Evolutionary conservation across 352 stramenopile species (phyloP), one percentile per base, ranked within the genome.

Genomic region (Thalassiosira pacifica): DNA sequence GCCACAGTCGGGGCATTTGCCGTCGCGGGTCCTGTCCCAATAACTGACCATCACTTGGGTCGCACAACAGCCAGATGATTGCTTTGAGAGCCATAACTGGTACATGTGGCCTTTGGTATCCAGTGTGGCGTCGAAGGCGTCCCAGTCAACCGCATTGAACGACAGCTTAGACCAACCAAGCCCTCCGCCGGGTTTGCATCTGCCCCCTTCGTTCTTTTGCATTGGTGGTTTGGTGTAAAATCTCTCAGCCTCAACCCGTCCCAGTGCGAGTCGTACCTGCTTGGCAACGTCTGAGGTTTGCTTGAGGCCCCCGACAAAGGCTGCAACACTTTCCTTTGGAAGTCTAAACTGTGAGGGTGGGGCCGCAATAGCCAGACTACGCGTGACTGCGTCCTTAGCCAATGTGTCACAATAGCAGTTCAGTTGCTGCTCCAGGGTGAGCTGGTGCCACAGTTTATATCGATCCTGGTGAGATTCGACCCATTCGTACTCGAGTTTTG

Each of bases 61-160:
- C 9, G 4, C 60, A 22, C 27, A 68, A 68, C 42, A 68, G 2
- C 32, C 32, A 18, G 60, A 68, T 26, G 60, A 37, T 45, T 68
- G 60, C 29, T 68, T 68, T 8, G 60, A 26, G 3, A 68, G 31
- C 45, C 45, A 57, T 2, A 57, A 13, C 16, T 13, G 5, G 19
- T 57, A 57, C 45, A 57, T 57, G 2, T 68, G 6, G 48, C 22
- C 22, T 24, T 68, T 68, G 27, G 29, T 26, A 9, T 45, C 10
- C 8, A 68, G 27, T 2, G 10, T 68, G n/a, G 29, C 26, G 22
- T 68, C 26, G 2, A 68, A 24, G 6, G 26, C 29, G 34, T 37
- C 26, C 60, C 60, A 68, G 48, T 42, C 60, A 42, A 68, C 60
- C n/a, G 32, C 24, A 11, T 45, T n/a, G n/a, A 68, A 68, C 2